Conservation (phyloP, 176 grass and related monocot genomes). For the Hsuehochloa calcarea region DNA sequence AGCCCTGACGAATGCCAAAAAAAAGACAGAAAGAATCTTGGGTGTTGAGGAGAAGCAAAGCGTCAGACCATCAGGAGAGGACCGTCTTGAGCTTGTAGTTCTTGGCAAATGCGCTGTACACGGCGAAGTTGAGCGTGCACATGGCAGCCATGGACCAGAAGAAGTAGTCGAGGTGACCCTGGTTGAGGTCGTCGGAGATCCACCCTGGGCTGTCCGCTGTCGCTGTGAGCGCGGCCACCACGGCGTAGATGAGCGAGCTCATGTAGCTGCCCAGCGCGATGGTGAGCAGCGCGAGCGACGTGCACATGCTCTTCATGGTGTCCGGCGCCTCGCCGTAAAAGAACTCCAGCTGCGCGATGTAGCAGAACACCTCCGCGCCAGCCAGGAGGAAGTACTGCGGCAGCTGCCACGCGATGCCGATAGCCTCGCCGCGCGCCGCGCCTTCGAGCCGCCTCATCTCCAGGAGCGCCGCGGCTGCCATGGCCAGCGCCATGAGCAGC, state of each 20-base stretch:
- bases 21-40: neutral
- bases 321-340: constrained; percentile 74
- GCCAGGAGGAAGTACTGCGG: constrained; percentile 65
- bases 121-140: constrained; percentile 47
- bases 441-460: constrained; percentile 54
- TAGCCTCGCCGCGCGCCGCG: constrained; percentile 21
- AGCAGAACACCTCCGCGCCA: constrained; percentile 46
- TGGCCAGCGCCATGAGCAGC: constrained; percentile 52
- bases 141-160: constrained; percentile 50
- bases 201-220: constrained; percentile 40
- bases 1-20: too few species aligned
- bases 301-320: constrained; percentile 42
- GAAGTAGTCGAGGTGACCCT: constrained; percentile 67
- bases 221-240: constrained; percentile 40
- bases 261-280: too few species aligned
- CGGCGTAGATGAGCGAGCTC: too few species aligned
- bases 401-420: constrained; percentile 69
- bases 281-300: too few species aligned
- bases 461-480: constrained; percentile 49
- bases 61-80: neutral
- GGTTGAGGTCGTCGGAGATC: constrained; percentile 71
- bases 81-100: constrained; percentile 55
- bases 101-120: constrained; percentile 43
- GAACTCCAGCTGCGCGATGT: constrained; percentile 67
- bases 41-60: neutral